Conservation (phyloP, 306 rosid species). For the Crataegus laevigata region DNA sequence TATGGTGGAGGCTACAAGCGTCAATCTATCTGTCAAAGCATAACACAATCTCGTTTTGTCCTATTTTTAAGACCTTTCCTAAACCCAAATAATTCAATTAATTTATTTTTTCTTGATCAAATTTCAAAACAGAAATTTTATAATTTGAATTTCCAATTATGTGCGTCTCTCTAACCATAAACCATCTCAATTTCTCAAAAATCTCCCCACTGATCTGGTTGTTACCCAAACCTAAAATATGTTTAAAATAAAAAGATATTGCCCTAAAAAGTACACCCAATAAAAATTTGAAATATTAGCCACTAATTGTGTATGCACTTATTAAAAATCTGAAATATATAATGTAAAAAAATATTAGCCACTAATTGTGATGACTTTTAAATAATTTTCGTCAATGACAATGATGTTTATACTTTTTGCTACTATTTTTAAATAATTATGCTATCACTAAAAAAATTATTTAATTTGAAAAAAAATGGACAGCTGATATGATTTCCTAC, state of each 20-base stretch:
- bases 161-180: neutral
- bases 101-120: neutral
- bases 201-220: neutral
- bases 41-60: neutral
- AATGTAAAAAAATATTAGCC: too few relatives aligned
- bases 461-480: too few relatives aligned
- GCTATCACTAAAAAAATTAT: too few relatives aligned
- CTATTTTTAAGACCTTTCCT: neutral
- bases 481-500: too few relatives aligned
- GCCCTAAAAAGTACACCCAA: neutral
- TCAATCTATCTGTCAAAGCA: conserved; percentile 36
- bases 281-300: too few relatives aligned
- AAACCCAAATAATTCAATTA: neutral
- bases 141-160: neutral
- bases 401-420: too few relatives aligned
- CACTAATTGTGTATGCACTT: too few relatives aligned
- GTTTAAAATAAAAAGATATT: neutral
- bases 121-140: neutral
- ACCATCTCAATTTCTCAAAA: neutral
- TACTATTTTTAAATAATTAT: too few relatives aligned
- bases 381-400: too few relatives aligned
- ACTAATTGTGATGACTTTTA: too few relatives aligned
- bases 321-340: too few relatives aligned
- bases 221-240: neutral
- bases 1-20: conserved; percentile 9